Evolutionary conservation across 768 basidiomycete genomes (phyloP).

Genomic region (Pulveroboletus sp.): DNA sequence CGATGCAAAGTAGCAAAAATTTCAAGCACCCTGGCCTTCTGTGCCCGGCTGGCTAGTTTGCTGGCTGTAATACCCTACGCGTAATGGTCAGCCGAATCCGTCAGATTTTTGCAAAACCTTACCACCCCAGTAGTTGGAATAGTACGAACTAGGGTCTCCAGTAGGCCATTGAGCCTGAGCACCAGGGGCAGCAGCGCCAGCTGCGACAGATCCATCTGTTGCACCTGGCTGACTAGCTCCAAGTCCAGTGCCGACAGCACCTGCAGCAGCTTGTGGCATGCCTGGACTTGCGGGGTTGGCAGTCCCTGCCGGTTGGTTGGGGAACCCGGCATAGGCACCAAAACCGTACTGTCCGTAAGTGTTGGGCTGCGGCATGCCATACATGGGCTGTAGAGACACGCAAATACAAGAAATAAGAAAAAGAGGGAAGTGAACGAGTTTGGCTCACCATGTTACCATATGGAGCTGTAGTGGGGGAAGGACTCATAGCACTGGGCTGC

Average conservation of each 20-base stretch:
- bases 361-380: constrained; percentile 82
- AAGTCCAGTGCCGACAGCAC: constrained; percentile 50
- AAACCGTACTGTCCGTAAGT: constrained; percentile 75
- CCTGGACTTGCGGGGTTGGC: constrained; percentile 40
- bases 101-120: constrained; percentile 19
- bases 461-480: constrained; percentile 54
- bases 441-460: constrained; percentile 72
- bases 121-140: constrained; percentile 85
- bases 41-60: constrained; percentile 59
- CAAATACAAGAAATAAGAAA: background rate
- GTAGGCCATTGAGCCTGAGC: constrained; percentile 75
- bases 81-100: constrained; percentile 13
- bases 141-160: constrained; percentile 69
- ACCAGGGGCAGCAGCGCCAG: constrained; percentile 46
- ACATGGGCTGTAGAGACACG: constrained; percentile 60
- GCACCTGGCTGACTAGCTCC: constrained; percentile 54
- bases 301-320: constrained; percentile 51
- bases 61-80: constrained; percentile 76
- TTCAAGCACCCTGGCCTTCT: constrained; percentile 43
- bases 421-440: background rate
- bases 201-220: constrained; percentile 47
- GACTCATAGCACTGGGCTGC: constrained; percentile 51
- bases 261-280: constrained; percentile 54
- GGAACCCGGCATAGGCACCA: constrained; percentile 67
- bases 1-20: constrained; percentile 20